Evolutionary conservation across 169 alveolate genomes (phyloP).

Genomic region (Eimeria sp.): DNA sequence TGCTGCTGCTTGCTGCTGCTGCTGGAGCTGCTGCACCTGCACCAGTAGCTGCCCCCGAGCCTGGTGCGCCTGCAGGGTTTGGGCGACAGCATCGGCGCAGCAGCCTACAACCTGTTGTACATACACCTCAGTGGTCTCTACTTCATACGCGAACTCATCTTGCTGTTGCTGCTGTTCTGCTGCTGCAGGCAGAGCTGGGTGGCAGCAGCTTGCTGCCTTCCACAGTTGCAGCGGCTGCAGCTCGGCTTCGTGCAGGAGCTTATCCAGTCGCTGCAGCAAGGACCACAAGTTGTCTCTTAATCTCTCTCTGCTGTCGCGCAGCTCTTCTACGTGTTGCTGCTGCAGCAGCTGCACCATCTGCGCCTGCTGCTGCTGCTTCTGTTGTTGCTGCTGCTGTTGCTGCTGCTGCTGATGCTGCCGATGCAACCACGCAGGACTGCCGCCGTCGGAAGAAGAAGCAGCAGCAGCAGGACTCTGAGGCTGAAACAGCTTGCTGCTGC

Average conservation of each 20-base stretch:
- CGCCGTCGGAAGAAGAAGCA: not conserved
- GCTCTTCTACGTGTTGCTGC: constrained; percentile 70
- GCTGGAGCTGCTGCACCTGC: constrained; percentile 77
- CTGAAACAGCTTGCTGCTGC: constrained; percentile 29
- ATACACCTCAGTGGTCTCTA: constrained; percentile 41
- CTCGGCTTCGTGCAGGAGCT: constrained; percentile 56
- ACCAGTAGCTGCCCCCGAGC: constrained; percentile 62
- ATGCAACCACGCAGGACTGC: not conserved
- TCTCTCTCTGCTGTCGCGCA: constrained; percentile 57
- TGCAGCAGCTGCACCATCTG: constrained; percentile 64
- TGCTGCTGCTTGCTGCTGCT: constrained; percentile 76
- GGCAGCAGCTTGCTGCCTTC: constrained; percentile 71
- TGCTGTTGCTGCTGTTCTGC: constrained; percentile 52
- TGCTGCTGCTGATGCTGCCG: constrained; percentile 24
- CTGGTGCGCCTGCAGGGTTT: constrained; percentile 47
- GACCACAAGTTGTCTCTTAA: constrained; percentile 47
- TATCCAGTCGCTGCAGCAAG: constrained; percentile 36
- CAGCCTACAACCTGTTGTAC: constrained; percentile 49
- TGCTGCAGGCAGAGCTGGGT: not conserved
- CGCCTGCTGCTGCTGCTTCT: constrained; percentile 41
- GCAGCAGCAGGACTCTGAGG: not conserved
- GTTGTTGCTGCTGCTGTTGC: constrained; percentile 41
- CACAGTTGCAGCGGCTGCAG: constrained; percentile 73
- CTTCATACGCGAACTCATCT: constrained; percentile 20
- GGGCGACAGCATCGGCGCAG: constrained; percentile 27